These are phyloP conservation scores for Citrullus amarus DNA, from an alignment of 306 rosid genomes.

Conservation along the genomic window DNA sequence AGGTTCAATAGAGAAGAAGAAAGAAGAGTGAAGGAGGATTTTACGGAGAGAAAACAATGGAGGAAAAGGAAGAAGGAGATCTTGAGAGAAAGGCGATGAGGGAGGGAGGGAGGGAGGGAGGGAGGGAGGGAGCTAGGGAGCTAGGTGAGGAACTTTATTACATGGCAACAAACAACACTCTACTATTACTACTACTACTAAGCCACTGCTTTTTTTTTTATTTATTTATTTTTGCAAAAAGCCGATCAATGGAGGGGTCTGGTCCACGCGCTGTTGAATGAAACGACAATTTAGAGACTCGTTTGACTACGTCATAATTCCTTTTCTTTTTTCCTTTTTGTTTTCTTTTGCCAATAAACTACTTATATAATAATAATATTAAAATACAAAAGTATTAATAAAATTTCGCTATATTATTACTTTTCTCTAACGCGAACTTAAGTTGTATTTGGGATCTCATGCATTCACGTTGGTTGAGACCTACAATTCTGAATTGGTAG, in stretches of 20 bases:
- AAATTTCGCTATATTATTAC: too few species aligned
- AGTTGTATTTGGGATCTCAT: too few species aligned
- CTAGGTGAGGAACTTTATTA: slow-evolving; percentile 17
- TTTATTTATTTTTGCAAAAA: neutral
- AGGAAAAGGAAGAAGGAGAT: neutral
- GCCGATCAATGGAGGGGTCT: neutral
- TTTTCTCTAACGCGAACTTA: too few species aligned
- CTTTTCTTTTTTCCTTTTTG: neutral
- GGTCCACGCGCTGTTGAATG: slow-evolving; percentile 13
- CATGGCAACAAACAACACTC: slow-evolving; percentile 11
- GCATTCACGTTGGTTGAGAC: too few species aligned
- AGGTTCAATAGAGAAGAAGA: neutral
- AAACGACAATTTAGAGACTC: slow-evolving; percentile 7
- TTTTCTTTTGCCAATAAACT: too few species aligned
- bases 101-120: neutral
- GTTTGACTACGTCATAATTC: slow-evolving; percentile 6
- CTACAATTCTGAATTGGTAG: too few species aligned
- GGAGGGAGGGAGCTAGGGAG: neutral
- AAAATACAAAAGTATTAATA: too few species aligned
- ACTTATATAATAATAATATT: too few species aligned
- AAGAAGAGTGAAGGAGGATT: neutral
- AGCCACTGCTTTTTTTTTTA: neutral
- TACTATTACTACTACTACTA: neutral
- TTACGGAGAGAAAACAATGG: slow-evolving; percentile 5
- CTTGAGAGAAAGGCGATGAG: slow-evolving; percentile 1